Evolutionary conservation across 1,139 yeast genomes (phyloP).

Genomic region (Candida buenavistaensis): DNA sequence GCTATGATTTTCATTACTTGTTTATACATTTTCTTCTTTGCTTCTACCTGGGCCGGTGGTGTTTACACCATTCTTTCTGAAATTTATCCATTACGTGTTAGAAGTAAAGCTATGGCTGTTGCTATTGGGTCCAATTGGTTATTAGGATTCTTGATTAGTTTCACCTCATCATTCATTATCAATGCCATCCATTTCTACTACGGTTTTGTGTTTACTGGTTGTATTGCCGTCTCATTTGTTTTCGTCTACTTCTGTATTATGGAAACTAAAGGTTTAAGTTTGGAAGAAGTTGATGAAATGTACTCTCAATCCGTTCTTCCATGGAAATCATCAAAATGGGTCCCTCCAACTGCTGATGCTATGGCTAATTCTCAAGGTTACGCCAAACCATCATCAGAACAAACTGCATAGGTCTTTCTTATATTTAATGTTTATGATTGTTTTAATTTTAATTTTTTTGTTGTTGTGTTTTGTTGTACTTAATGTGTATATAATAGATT

Average conservation of each 20-base stretch:
- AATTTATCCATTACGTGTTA: constrained; percentile 72
- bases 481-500: no score
- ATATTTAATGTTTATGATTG: not conserved
- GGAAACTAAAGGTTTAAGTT: constrained; percentile 65
- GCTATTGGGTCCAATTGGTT: constrained; percentile 79
- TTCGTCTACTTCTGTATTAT: constrained; percentile 58
- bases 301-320: constrained; percentile 46
- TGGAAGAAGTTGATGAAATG: constrained; percentile 70
- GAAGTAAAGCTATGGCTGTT: constrained; percentile 77
- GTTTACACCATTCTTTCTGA: constrained; percentile 79
- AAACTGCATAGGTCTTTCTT: constrained; percentile 10
- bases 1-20: constrained; percentile 77
- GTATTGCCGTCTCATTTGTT: constrained; percentile 55
- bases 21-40: constrained; percentile 76
- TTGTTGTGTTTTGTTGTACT: not conserved
- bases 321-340: constrained; percentile 47
- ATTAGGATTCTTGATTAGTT: constrained; percentile 74
- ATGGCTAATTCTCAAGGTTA: constrained; percentile 35
- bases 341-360: constrained; percentile 34
- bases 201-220: constrained; percentile 76
- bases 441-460: not conserved
- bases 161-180: constrained; percentile 71
- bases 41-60: constrained; percentile 84
- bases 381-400: constrained; percentile 27
- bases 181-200: constrained; percentile 46